phyloP scores from a whole-genome alignment of 164 flowering plant species.

The Brasenia schreberi region DNA sequence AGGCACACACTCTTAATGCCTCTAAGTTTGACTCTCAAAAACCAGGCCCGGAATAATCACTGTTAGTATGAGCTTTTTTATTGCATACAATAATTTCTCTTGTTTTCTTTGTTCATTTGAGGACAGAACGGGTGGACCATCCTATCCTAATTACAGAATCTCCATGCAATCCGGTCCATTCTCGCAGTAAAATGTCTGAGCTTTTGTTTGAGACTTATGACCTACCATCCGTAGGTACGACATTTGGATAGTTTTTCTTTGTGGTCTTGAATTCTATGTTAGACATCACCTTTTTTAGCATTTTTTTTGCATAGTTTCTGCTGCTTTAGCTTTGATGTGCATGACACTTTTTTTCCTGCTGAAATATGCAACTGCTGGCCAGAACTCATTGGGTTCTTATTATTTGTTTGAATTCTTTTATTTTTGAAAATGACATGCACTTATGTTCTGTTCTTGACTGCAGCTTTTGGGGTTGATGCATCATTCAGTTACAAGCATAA shows the following conservation, averaged over 20 bases:
- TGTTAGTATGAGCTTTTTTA: too few relatives aligned
- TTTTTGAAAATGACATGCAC: neutral
- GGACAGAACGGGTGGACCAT: conserved; percentile 85
- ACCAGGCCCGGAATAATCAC: too few relatives aligned
- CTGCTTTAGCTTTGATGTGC: neutral
- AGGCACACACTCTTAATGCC: too few relatives aligned
- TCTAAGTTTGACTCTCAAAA: too few relatives aligned
- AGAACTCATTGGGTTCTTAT: neutral
- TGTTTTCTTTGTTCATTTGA: conserved; percentile 20
- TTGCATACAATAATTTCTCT: neutral
- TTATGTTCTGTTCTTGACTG: conserved; percentile 5
- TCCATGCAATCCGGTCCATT: conserved; percentile 87
- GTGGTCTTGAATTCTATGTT: neutral
- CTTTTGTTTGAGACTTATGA: conserved; percentile 96
- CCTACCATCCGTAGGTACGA: conserved; percentile 85
- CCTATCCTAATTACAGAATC: conserved; percentile 94
- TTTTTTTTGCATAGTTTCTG: neutral
- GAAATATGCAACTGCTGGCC: too few relatives aligned
- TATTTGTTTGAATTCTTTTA: neutral
- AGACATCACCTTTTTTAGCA: too few relatives aligned
- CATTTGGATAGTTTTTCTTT: neutral
- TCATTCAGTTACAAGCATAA: conserved; percentile 94
- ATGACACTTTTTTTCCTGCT: neutral
- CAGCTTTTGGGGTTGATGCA: conserved; percentile 98
- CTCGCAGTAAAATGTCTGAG: conserved; percentile 98